These are phyloP conservation scores for Penicillium sp. DNA, from an alignment of 2,329 filamentous ascomycete genomes.

Conservation along the genomic window DNA sequence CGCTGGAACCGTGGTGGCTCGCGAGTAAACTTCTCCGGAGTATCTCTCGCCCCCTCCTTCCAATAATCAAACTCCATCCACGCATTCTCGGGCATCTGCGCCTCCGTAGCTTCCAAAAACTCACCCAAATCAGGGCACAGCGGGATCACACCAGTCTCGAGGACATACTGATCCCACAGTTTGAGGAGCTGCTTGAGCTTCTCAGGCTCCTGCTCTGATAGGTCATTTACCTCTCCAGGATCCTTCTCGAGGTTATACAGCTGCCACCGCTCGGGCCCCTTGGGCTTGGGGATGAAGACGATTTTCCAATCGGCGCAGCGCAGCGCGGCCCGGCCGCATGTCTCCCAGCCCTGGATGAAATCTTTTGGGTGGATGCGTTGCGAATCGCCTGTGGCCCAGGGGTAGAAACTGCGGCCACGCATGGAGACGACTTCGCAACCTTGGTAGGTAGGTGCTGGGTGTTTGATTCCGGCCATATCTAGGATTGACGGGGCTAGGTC, in stretches of 20 bases:
- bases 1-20: slow-evolving; percentile 44
- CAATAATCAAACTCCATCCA: slow-evolving; percentile 73
- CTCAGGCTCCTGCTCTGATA: slow-evolving; percentile 51
- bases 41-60: slow-evolving; percentile 60
- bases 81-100: slow-evolving; percentile 69
- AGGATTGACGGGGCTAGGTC: slow-evolving; percentile 57
- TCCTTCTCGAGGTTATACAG: slow-evolving; percentile 61
- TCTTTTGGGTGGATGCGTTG: slow-evolving; percentile 57
- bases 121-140: slow-evolving; percentile 63
- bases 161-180: slow-evolving; percentile 64
- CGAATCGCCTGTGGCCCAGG: slow-evolving; percentile 44
- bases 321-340: slow-evolving; percentile 60
- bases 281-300: slow-evolving; percentile 62
- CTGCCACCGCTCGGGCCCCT: slow-evolving; percentile 63
- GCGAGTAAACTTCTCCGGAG: slow-evolving; percentile 53
- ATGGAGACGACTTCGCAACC: slow-evolving; percentile 59
- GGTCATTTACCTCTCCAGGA: slow-evolving; percentile 58
- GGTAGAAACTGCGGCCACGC: slow-evolving; percentile 57
- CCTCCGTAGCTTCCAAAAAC: slow-evolving; percentile 66
- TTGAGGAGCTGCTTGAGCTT: slow-evolving; percentile 57
- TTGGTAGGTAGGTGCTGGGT: slow-evolving; percentile 61
- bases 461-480: slow-evolving; percentile 50
- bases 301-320: slow-evolving; percentile 65
- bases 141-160: slow-evolving; percentile 66
- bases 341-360: slow-evolving; percentile 64